Evolutionary conservation across 768 basidiomycete species (phyloP), one percentile per base, ranked within the genome.

Genomic region (Galerina sulciceps): DNA sequence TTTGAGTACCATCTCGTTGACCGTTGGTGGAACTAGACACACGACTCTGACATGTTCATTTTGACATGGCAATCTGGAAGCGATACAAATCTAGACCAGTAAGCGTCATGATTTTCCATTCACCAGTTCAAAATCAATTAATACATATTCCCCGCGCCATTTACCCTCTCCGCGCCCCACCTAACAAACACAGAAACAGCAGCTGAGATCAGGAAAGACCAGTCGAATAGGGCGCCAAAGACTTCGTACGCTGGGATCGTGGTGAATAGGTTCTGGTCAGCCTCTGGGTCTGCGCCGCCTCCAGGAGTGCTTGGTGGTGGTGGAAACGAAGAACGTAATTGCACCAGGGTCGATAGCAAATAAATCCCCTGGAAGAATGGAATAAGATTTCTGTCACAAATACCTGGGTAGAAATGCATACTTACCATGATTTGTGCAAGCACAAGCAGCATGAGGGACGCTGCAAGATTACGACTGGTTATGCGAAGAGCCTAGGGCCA

Each of bases 381-480:
- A 50, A 26, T 55, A 31, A 37, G 20, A 43, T 20, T 13, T 54
- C 59, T 13, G 20, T n/a, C 26, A 31, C 26, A 31, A 31, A 3
- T 31, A 31, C 5, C 26, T 31, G 26, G 2, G 26, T 31, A 8
- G 26, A 31, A 46, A 35, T 15, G 37, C 13, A 18, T 40, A 18
- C 79, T 35, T 62, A 91, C 92, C 92, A 94, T 93, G 46, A 94
- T 78, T 68, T 94, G 91, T 6, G 91, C 88, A 20, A 94, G 80
- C 10, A 89, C 72, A 31, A 94, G 81, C 22, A 94, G 71, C 82
- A 94, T 88, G 41, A 94, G 73, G 4, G 89, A 89, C 4, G 90
- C 89, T 35, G 88, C 88, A 6, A 90, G 77, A 53, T 83, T 90
- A 35, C 85, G 80, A 64, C 86, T 89, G 35, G 86, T 87, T 15